Percentiles rank a stretch among this genome's conserved stretches.
Conservation (phyloP, 352 stramenopile species). For the Globisporangium perplexum region DNA sequence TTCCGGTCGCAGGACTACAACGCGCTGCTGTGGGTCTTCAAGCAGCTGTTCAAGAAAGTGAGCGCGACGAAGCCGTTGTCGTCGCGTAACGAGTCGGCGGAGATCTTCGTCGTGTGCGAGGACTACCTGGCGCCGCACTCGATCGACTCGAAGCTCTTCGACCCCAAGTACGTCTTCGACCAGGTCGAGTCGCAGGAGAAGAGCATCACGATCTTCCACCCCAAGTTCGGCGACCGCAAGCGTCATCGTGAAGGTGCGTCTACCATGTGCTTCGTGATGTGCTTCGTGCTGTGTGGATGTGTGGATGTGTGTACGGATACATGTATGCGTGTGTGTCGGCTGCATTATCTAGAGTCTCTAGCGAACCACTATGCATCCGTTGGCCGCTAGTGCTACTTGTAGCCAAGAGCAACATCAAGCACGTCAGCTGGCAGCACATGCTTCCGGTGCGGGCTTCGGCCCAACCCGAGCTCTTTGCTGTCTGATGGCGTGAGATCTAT, state of each 20-base stretch:
- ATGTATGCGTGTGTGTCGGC: constrained; percentile 31
- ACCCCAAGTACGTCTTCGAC: constrained; percentile 98
- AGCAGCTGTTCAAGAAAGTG: constrained; percentile 98
- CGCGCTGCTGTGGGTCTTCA: constrained; percentile 97
- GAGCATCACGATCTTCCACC: constrained; percentile 96
- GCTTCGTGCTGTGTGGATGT: constrained; percentile 17
- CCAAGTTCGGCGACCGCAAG: constrained; percentile 95
- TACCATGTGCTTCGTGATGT: neutral
- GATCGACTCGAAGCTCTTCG: constrained; percentile 97
- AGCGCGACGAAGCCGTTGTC: constrained; percentile 98
- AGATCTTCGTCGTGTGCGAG: constrained; percentile 99
- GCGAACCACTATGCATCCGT: constrained; percentile 56
- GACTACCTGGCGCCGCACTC: constrained; percentile 94
- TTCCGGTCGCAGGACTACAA: constrained; percentile 99
- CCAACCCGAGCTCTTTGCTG: constrained; percentile 30
- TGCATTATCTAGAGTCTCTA: constrained; percentile 91
- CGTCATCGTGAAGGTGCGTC: constrained; percentile 89
- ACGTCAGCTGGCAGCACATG: constrained; percentile 46
- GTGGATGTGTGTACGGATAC: constrained; percentile 22
- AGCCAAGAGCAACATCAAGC: constrained; percentile 89
- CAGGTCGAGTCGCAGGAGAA: constrained; percentile 87
- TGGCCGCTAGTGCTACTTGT: constrained; percentile 85
- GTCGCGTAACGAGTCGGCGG: constrained; percentile 97
- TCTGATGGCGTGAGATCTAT: constrained; percentile 77
- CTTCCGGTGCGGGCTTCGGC: constrained; percentile 16